A percentile compares a stretch with the other conserved stretches of the same genome.
Evolutionary conservation across 352 stramenopile genomes (phyloP).

Genomic region (Pythium angustatum): DNA sequence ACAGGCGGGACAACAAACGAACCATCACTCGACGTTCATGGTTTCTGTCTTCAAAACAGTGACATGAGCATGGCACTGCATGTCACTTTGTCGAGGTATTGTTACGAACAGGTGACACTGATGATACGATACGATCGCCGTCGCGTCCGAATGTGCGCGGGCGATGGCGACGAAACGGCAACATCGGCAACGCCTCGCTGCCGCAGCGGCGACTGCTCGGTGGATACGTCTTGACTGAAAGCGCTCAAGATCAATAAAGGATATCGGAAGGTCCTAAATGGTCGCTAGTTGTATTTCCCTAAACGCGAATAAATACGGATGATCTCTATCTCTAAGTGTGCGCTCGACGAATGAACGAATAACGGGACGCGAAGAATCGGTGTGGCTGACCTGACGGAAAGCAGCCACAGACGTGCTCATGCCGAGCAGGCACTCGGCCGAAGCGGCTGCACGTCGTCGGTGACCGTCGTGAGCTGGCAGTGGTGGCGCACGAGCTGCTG

Average conservation of each 20-base stretch:
- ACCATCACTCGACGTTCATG: conserved; percentile 22
- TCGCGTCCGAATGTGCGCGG: too few species aligned
- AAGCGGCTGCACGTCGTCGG: conserved; percentile 13
- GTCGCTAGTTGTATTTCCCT: conserved; percentile 12
- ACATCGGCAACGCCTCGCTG: not conserved
- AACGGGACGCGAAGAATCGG: not conserved
- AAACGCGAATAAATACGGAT: conserved; percentile 25
- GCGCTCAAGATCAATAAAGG: not conserved
- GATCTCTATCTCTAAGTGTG: conserved; percentile 4
- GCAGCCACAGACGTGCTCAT: too few species aligned
- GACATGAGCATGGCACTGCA: conserved; percentile 4
- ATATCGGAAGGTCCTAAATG: not conserved
- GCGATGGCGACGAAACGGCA: not conserved
- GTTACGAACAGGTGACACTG: too few species aligned
- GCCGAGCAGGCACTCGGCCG: conserved; percentile 29
- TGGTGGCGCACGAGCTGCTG: conserved; percentile 52
- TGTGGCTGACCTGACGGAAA: not conserved
- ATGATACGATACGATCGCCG: too few species aligned
- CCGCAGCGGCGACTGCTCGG: not conserved
- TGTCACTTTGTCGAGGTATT: not conserved
- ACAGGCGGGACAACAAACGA: conserved; percentile 21
- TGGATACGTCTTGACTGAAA: not conserved
- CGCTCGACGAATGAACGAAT: not conserved
- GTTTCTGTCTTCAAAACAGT: conserved; percentile 22
- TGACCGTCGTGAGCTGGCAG: conserved; percentile 10